A percentile compares a stretch with the other conserved stretches of the same genome.
Evolutionary conservation across 345 rosid genomes (phyloP).

Genomic region (Eucalyptus curtisii): DNA sequence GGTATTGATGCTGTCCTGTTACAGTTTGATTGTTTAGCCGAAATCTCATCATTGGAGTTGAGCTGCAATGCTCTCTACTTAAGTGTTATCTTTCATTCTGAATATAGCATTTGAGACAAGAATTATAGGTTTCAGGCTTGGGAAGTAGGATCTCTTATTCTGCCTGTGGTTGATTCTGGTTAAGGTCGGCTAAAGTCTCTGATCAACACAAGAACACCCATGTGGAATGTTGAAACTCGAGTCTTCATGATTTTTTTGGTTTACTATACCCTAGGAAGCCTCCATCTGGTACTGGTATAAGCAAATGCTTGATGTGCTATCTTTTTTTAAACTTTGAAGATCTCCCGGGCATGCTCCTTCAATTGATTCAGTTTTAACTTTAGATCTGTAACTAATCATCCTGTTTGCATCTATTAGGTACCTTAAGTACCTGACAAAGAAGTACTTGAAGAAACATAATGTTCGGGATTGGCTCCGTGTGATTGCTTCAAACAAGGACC

Average conservation of each 20-base stretch:
- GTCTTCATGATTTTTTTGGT: not conserved
- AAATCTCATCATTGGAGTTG: not conserved
- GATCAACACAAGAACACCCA: not conserved
- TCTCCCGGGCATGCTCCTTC: not conserved
- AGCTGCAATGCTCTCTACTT: not conserved
- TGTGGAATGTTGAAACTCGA: not conserved
- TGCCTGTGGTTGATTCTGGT: not conserved
- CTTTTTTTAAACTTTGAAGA: not conserved
- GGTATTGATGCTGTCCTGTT: not conserved
- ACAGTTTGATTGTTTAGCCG: not conserved
- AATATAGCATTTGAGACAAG: not conserved
- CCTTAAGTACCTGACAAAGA: conserved; percentile 84
- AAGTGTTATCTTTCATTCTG: not conserved
- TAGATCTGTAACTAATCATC: not conserved
- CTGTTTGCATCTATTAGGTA: conserved; percentile 23
- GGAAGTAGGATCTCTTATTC: not conserved
- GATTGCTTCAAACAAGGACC: conserved; percentile 81
- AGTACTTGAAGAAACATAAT: conserved; percentile 86
- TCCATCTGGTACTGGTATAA: not conserved
- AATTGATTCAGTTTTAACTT: not conserved
- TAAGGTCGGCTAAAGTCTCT: not conserved
- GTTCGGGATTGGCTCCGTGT: conserved; percentile 95
- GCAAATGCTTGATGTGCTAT: not conserved
- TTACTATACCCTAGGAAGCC: not conserved
- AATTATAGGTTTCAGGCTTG: not conserved